Conservation (phyloP, 1,284 basidiomycete species). For the Cutaneotrichosporon cyanovorans region DNA sequence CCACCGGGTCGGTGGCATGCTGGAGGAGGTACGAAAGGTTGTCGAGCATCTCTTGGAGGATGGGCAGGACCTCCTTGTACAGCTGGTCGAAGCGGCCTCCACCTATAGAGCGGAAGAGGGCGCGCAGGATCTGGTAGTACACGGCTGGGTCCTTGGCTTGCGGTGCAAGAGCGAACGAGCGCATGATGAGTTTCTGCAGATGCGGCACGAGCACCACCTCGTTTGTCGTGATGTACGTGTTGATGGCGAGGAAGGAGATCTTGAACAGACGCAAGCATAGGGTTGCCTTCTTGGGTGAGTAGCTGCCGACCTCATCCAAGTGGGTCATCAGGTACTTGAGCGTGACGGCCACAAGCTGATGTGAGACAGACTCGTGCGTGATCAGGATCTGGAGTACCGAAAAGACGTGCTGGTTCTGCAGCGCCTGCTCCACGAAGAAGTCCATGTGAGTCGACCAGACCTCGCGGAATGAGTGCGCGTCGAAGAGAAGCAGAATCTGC, state of each 20-base stretch:
- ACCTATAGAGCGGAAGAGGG: constrained; percentile 95
- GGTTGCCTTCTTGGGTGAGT: constrained; percentile 67
- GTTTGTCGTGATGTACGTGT: constrained; percentile 67
- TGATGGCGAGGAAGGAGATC: constrained; percentile 89
- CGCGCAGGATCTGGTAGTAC: constrained; percentile 90
- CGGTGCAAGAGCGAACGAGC: constrained; percentile 88
- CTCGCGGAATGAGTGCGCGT: constrained; percentile 86
- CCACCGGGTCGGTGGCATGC: constrained; percentile 62
- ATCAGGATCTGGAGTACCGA: constrained; percentile 85
- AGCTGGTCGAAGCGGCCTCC: constrained; percentile 90
- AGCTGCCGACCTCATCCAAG: constrained; percentile 75
- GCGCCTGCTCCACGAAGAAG: constrained; percentile 72
- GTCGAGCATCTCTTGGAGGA: constrained; percentile 95
- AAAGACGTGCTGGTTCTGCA: constrained; percentile 71
- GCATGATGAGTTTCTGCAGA: constrained; percentile 90
- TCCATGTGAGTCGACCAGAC: constrained; percentile 87
- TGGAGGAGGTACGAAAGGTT: constrained; percentile 85
- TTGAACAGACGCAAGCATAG: constrained; percentile 89
- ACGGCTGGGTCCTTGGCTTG: constrained; percentile 85
- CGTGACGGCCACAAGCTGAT: constrained; percentile 86
- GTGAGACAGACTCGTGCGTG: constrained; percentile 70
- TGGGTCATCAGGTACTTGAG: constrained; percentile 79
- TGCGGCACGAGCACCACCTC: constrained; percentile 89
- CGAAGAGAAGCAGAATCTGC: constrained; percentile 68
- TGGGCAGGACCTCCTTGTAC: constrained; percentile 93